Percentiles rank a stretch among this genome's conserved stretches.
These are phyloP conservation scores for Clonostachys rosea DNA, from an alignment of 2,329 filamentous ascomycete genomes.

Conservation along the genomic window DNA sequence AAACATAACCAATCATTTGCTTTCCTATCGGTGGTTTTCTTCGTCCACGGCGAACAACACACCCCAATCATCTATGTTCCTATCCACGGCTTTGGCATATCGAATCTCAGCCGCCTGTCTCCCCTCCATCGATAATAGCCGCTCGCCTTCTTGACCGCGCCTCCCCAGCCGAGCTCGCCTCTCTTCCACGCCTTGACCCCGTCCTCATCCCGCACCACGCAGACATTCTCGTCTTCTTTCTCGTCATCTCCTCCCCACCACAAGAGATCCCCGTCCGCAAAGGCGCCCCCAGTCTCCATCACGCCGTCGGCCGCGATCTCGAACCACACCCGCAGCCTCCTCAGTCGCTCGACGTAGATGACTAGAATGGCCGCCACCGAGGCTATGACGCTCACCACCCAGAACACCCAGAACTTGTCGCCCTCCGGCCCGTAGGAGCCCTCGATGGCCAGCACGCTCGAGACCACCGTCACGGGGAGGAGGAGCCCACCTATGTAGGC, in stretches of 20 bases:
- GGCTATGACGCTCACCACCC: constrained; percentile 33
- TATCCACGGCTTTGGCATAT: neutral
- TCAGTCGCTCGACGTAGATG: constrained; percentile 43
- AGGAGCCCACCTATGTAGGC: constrained; percentile 44
- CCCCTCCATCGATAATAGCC: constrained; percentile 22
- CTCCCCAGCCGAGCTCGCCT: constrained; percentile 38
- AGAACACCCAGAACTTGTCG: constrained; percentile 41
- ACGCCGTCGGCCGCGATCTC: constrained; percentile 25
- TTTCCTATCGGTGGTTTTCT: too few species aligned
- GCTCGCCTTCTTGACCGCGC: constrained; percentile 35
- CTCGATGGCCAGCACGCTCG: constrained; percentile 40
- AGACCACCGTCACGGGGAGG: constrained; percentile 41
- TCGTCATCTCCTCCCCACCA: constrained; percentile 15
- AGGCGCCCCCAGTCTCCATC: constrained; percentile 11
- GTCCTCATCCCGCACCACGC: constrained; percentile 13
- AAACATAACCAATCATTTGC: too few species aligned
- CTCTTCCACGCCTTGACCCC: constrained; percentile 30
- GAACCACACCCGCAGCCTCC: constrained; percentile 39
- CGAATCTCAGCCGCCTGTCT: neutral
- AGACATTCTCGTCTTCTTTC: constrained; percentile 9
- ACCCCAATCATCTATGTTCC: too few species aligned
- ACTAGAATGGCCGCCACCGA: constrained; percentile 30
- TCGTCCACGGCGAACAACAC: too few species aligned
- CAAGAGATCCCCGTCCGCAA: constrained; percentile 6
- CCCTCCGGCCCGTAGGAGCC: constrained; percentile 36